Evolutionary conservation across 2,329 filamentous ascomycete species (phyloP).

Genomic region (Meredithiella fracta): DNA sequence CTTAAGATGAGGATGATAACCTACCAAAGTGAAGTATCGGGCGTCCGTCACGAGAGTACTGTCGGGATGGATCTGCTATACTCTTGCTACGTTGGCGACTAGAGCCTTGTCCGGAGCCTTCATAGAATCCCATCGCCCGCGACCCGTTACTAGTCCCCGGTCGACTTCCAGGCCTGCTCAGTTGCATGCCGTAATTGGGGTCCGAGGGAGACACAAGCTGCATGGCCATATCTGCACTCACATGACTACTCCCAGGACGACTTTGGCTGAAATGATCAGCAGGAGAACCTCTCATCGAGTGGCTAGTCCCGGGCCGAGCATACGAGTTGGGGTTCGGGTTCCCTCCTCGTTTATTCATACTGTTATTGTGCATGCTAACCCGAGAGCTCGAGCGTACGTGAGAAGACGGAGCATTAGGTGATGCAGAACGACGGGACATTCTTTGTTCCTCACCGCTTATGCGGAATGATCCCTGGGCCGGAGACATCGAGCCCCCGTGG

Average conservation of each 20-base stretch:
- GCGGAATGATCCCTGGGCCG: slow-evolving; percentile 25
- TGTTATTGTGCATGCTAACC: slow-evolving; percentile 21
- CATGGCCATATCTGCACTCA: slow-evolving; percentile 44
- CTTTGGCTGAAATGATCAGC: slow-evolving; percentile 19
- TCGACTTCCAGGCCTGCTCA: slow-evolving; percentile 27
- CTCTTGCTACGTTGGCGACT: slow-evolving; percentile 59
- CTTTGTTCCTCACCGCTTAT: slow-evolving; percentile 7
- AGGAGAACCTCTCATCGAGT: slow-evolving; percentile 31
- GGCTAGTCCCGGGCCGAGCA: slow-evolving; percentile 29
- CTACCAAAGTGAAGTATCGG: slow-evolving; percentile 88
- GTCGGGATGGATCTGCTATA: slow-evolving; percentile 62
- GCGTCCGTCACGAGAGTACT: slow-evolving; percentile 71
- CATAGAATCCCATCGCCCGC: slow-evolving; percentile 39
- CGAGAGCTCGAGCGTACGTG: slow-evolving; percentile 11
- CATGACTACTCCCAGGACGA: slow-evolving; percentile 35
- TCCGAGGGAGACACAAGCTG: slow-evolving; percentile 44
- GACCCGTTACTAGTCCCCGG: slow-evolving; percentile 30
- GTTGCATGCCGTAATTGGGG: slow-evolving; percentile 42
- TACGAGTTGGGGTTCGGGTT: slow-evolving; percentile 31
- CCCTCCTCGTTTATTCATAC: slow-evolving; percentile 29
- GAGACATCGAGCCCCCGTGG: slow-evolving; percentile 47
- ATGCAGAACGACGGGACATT: slow-evolving; percentile 8
- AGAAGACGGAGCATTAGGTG: slow-evolving; percentile 6
- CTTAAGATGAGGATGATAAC: slow-evolving; percentile 22
- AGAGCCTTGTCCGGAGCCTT: slow-evolving; percentile 28